Evolutionary conservation across 345 rosid genomes (phyloP), one percentile per base, ranked within the genome.

Genomic region (Populus pruinosa): DNA sequence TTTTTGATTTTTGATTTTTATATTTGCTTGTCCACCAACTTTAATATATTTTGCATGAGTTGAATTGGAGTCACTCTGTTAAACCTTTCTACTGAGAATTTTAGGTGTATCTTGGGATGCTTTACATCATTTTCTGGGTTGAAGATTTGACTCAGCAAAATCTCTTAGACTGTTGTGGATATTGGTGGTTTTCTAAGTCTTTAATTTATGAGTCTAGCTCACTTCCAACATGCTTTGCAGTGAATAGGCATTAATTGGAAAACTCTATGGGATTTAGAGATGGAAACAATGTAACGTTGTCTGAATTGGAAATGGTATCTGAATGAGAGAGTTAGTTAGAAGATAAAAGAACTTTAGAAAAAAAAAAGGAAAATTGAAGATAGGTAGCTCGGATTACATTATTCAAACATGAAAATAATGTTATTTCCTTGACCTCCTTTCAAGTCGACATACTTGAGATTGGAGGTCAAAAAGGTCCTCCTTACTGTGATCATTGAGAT

Each of bases 61-160:
- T 59, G 27, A 23, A 23, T n/a, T 59, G 29, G 64, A 65, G 39
- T 25, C 38, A 14, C 18, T 65, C 39, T 74, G 43, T 43, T 64
- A 27, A 41, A 50, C 59, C 56, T 35, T 70, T 70, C 72, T 61
- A 70, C 55, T 61, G 29, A 73, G 82, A 36, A 12, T 50, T 53
- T 20, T 74, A 35, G 88, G 73, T 79, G 35, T 72, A 73, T 84
- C 69, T 84, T 83, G 80, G 84, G 86, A 80, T 81, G 85, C 87
- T 82, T 86, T 76, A 77, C 84, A 76, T 82, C 71, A 76, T 76
- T 78, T 84, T 82, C 86, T 66, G 77, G 86, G 81, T 76, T 78
- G 85, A 81, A 79, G 89, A 84, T 84, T 76, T 61, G 76, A 56
- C 83, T 74, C 76, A 77, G 76, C 69, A 79, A 75, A 83, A 69